Base-by-base conservation (phyloP, 768 basidiomycete genomes). In the Porpolomopsis calyptriformis region DNA sequence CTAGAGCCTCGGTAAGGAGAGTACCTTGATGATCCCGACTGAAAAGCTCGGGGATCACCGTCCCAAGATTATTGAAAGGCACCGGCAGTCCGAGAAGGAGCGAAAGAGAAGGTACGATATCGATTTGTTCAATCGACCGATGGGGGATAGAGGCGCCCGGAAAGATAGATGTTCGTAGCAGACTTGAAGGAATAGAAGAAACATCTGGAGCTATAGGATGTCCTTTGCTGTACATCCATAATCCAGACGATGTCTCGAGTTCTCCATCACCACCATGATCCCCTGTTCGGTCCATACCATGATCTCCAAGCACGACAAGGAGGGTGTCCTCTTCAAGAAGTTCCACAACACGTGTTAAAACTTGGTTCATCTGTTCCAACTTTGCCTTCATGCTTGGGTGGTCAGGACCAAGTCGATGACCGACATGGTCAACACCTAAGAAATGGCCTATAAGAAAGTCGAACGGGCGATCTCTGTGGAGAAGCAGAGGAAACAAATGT, bases 371-470 rank as follows among this genome's bases (percentile, higher is more conserved):
- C 60, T 97, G 90, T 47, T 67, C 59, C 16, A 98, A 68, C 62
- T 99, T 99, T 19, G 76, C 64, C 50, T 72, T 76, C 91, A 97
- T 96, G 40, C 76, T 78, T 0, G 80, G 76, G 54, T 92, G 85
- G 45, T 87, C 82, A 0, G 94, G 91, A 0, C 94, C 93, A 5
- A 97, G 78, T 43, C 96, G 75, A 57, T 99, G 94, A 0, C 96
- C 96, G 33, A 84, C 91, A 59, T 98, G 96, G 60, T 98, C 96
- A 2, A 97, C 89, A 11, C 96, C 96, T 20, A 99, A 75, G 54
- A 91, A 85, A 55, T 98, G 96, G 4, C 87, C 94, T 22, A 99
- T 75, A 19, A 93, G 67, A 48, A 97, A 76, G 62, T 92, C 88
- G 76, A 94, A 97, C 1, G 77, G 65, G 14, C 67, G 64, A 0